phyloP scores from a whole-genome alignment of 2,329 filamentous ascomycete genomes.

The Xylariaceae sp. region DNA sequence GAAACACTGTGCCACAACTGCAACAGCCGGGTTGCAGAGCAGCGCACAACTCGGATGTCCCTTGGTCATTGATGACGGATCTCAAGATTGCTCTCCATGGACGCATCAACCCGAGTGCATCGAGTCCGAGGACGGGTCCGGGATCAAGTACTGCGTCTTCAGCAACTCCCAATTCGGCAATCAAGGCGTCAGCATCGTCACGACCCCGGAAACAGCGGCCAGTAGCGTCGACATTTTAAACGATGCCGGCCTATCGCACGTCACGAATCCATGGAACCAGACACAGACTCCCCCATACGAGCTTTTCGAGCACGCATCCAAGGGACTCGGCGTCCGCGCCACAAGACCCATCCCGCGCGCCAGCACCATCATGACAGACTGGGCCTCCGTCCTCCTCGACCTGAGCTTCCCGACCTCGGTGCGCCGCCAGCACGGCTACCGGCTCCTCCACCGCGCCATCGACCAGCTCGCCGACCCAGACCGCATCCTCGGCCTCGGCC shows the following conservation, averaged over 20 bases:
- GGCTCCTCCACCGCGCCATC: constrained; percentile 24
- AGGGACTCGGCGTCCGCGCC: constrained; percentile 31
- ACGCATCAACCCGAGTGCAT: constrained; percentile 19
- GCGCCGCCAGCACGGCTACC: constrained; percentile 24
- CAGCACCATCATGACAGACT: constrained; percentile 33
- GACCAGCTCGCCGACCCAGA: constrained; percentile 25
- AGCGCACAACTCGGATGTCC: constrained; percentile 15
- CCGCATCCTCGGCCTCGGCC: constrained; percentile 23
- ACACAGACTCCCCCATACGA: constrained; percentile 18
- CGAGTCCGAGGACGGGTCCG: constrained; percentile 7
- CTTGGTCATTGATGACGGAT: constrained; percentile 15
- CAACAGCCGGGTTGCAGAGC: constrained; percentile 11
- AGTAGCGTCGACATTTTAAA: constrained; percentile 24
- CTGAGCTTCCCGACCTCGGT: constrained; percentile 27
- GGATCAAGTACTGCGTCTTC: constrained; percentile 20
- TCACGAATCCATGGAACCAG: constrained; percentile 2
- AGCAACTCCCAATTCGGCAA: constrained; percentile 22
- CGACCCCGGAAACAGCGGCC: constrained; percentile 29
- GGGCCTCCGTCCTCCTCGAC: constrained; percentile 27
- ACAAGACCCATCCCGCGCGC: constrained; percentile 26
- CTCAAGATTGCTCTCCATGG: constrained; percentile 22
- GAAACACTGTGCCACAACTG: constrained; percentile 10
- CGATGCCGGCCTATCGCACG: constrained; percentile 17
- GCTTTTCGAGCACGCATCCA: constrained; percentile 25
- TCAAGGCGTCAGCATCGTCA: constrained; percentile 31